Evolutionary conservation across 1,284 basidiomycete species (phyloP), one percentile per base, ranked within the genome.

Genomic region (Ganoderma lucidum): DNA sequence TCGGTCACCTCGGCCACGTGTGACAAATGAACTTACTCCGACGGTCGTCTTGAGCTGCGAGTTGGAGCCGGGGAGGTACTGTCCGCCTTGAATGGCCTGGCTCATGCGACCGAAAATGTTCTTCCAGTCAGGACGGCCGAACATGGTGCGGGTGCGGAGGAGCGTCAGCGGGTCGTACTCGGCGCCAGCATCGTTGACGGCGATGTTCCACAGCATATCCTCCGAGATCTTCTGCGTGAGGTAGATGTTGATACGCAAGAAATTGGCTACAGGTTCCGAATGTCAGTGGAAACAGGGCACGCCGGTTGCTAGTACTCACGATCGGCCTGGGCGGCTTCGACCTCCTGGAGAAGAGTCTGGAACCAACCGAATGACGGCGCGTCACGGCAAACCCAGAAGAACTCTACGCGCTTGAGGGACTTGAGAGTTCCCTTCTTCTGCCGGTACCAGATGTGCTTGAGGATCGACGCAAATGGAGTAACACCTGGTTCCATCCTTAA

Each of bases 311-410:
- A 60, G 12, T 9, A 87, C 90, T 84, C 76, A 93, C 91, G 92
- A 83, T 95, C 92, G 58, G 88, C 89, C 77, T 95, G 94, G 62
- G 93, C 92, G 64, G 90, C 89, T 80, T 96, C 96, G 65, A 96
- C 90, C 77, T 95, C 90, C 76, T 93, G 90, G 69, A 97, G 84
- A 59, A 97, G 82, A 68, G 87, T 90, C 79, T 96, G 93, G 88
- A 97, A 96, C 95, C 96, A 97, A 75, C 94, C 94, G 77, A 96
- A 96, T 30, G 93, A 94, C n/a, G 93, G 92, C 14, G 93, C 90
- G 75, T 95, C 93, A 80, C 93, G 91, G 80, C 92, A 94, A 72
- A 95, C 87, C 96, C 95, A 97, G 83, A 96, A 93, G 80, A 96
- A 96, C 75, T 96, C 94, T 67, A 97, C 95, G 61, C 93, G 90